Evolutionary conservation across 257 asterid species (phyloP).

Genomic region (Solanum acaule): DNA sequence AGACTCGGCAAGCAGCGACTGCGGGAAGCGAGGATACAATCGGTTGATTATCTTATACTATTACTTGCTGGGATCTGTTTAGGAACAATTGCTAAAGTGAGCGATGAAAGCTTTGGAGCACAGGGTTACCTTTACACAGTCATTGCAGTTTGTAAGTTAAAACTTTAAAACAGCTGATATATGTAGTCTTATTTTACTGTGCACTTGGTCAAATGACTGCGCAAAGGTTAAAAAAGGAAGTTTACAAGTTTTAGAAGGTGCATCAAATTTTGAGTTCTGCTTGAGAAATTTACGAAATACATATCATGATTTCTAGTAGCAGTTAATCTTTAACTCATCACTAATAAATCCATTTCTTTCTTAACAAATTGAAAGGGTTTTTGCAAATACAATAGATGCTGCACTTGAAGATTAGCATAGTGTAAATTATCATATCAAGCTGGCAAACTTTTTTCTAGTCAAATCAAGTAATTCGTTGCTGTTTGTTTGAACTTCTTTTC

Average conservation of each 20-base stretch:
- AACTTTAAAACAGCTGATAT: neutral
- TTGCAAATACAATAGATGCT: neutral
- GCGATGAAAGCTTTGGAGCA: constrained; percentile 75
- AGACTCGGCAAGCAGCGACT: constrained; percentile 83
- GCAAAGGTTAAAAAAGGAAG: neutral
- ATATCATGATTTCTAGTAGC: neutral
- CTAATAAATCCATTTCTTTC: neutral
- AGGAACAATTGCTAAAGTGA: constrained; percentile 61
- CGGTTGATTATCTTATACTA: constrained; percentile 68
- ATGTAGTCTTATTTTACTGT: neutral
- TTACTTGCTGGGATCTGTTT: constrained; percentile 92
- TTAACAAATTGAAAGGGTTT: neutral
- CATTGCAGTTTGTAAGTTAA: constrained; percentile 80
- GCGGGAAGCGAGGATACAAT: constrained; percentile 77
- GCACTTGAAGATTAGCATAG: neutral
- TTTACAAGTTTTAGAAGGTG: neutral
- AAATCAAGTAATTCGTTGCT: neutral
- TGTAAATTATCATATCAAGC: neutral
- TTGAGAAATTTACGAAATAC: neutral
- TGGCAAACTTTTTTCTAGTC: neutral
- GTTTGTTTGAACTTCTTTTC: neutral
- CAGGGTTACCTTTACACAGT: constrained; percentile 83
- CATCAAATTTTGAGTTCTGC: neutral
- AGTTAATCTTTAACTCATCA: neutral
- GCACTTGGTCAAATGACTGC: neutral